These are phyloP conservation scores for Acanthamoeba polyphaga DNA, from an alignment of 208 protist species.

Conservation along the genomic window DNA sequence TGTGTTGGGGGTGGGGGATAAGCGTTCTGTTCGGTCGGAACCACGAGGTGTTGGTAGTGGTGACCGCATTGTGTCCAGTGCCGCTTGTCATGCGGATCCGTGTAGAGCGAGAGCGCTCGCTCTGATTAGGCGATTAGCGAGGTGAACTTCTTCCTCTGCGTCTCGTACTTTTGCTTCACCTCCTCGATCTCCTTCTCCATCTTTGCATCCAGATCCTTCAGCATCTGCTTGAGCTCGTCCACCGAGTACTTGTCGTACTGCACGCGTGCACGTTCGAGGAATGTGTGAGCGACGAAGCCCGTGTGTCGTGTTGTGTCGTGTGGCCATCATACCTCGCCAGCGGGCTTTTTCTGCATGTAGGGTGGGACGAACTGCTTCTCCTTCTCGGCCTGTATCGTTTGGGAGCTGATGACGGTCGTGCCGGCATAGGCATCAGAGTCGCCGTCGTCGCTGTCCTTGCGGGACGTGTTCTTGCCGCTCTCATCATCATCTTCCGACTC, in stretches of 20 bases:
- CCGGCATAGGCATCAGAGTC: slow-evolving; percentile 23
- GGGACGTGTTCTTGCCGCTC: not conserved
- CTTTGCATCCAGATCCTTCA: slow-evolving; percentile 29
- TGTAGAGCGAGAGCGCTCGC: not conserved
- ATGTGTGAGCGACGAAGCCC: no score
- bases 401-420: slow-evolving; percentile 37
- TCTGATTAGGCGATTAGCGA: not conserved
- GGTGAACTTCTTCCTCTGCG: slow-evolving; percentile 45
- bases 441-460: slow-evolving; percentile 9
- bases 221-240: slow-evolving; percentile 37
- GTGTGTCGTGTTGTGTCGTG: not conserved
- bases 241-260: slow-evolving; percentile 49
- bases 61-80: not conserved
- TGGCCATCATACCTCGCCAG: not conserved
- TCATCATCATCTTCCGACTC: slow-evolving; percentile 10
- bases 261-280: not conserved
- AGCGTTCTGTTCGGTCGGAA: no score
- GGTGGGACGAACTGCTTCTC: slow-evolving; percentile 45
- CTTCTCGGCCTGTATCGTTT: slow-evolving; percentile 17
- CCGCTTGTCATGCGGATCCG: not conserved
- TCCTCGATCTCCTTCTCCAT: slow-evolving; percentile 70
- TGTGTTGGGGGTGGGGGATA: not conserved
- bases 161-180: slow-evolving; percentile 47
- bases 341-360: slow-evolving; percentile 40
- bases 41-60: no score